Evolutionary conservation across 768 basidiomycete genomes (phyloP).

Genomic region (Cyclocybe cylindracea): DNA sequence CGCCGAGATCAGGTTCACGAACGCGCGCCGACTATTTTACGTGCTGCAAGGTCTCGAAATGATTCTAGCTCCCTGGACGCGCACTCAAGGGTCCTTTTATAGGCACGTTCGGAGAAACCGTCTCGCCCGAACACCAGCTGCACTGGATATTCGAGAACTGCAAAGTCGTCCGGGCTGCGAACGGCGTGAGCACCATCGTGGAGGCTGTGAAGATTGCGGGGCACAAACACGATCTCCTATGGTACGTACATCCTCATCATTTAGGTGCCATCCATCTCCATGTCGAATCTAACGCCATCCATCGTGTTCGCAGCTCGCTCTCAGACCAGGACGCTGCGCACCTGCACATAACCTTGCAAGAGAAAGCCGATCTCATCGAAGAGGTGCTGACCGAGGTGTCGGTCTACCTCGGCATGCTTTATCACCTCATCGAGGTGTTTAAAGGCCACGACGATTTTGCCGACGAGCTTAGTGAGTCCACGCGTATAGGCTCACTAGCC

Average conservation of each 20-base stretch:
- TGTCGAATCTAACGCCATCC: not conserved
- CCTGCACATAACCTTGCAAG: slow-evolving; percentile 66
- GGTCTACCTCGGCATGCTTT: slow-evolving; percentile 92
- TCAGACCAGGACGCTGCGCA: slow-evolving; percentile 75
- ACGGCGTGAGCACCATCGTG: slow-evolving; percentile 81
- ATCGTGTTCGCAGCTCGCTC: slow-evolving; percentile 53
- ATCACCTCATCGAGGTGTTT: slow-evolving; percentile 92
- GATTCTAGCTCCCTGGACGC: not conserved
- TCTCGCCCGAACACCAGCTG: slow-evolving; percentile 90
- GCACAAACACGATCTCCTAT: slow-evolving; percentile 81
- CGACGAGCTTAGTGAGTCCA: slow-evolving; percentile 87
- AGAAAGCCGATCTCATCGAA: slow-evolving; percentile 80
- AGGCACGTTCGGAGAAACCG: slow-evolving; percentile 92
- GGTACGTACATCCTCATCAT: slow-evolving; percentile 40
- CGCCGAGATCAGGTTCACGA: slow-evolving; percentile 81
- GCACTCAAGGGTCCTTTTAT: not conserved
- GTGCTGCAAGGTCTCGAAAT: slow-evolving; percentile 77
- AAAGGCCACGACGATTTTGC: slow-evolving; percentile 94
- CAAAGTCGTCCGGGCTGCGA: slow-evolving; percentile 78
- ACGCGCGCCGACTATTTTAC: slow-evolving; percentile 86
- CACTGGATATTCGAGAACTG: slow-evolving; percentile 96
- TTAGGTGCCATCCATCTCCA: slow-evolving; percentile 6
- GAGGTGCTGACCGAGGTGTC: slow-evolving; percentile 92
- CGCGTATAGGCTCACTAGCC: too few relatives aligned
- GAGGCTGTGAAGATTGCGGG: slow-evolving; percentile 90